Evolutionary conservation across 2,329 filamentous ascomycete species (phyloP), one percentile per base, ranked within the genome.

Genomic region (Diaporthe velutina): DNA sequence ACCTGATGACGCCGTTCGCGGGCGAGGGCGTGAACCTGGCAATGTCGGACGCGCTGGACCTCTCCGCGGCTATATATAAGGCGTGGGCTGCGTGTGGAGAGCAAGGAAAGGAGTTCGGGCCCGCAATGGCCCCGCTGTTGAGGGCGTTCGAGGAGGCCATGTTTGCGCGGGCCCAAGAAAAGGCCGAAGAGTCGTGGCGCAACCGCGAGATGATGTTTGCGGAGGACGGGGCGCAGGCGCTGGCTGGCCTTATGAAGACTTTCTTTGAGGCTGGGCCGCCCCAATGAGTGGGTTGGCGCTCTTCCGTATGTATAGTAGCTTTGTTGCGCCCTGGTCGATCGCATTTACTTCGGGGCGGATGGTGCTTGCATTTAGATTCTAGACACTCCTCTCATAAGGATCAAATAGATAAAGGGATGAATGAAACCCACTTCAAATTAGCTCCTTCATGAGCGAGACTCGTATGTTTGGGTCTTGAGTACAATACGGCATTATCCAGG

Each of bases 11-110:
- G 4, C 86, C 87, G 0, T 87, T 85, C 73, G 85, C 85, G 0
- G 89, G 89, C 4, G 88, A 89, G 66, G 89, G 89, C 1, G 88
- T 90, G 50, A 90, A 91, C 76, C 77, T 86, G 3, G 88, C 85
- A 0, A 86, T 91, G 85, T 79, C 81, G 48, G 89, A 91, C 78
- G 83, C 87, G 0, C 77, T 88, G n/a, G 80, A 86, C 19, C 79
- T 91, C 4, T 84, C 82, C 0, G 58, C 79, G 17, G 81, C 82
- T 22, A 81, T 85, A 52, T 71, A 77, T 70, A 25, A 25, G 30
- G 70, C 64, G 10, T 74, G 58, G 75, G 30, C 73, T 10, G 50
- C 54, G 13, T 54, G 40, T 50, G 6, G 25, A 1, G 7, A 33
- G 6, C 38, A 50, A 8, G 42, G 10, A 22, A 15, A 22, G 0